Evolutionary conservation across 2,329 filamentous ascomycete species (phyloP).

Genomic region (Claviceps maximensis): DNA sequence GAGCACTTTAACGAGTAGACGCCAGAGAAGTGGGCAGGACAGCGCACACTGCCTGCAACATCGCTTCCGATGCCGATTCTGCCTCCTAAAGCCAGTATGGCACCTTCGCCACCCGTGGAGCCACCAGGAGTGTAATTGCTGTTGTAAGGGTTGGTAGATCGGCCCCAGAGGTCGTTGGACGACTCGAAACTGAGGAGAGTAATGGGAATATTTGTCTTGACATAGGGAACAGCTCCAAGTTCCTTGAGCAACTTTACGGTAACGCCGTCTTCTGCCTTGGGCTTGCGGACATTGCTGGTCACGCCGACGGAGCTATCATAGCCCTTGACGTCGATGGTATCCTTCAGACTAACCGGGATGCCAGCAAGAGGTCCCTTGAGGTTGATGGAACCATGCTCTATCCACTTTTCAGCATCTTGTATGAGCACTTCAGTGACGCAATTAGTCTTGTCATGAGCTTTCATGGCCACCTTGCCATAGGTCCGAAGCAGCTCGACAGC

Average conservation of each 20-base stretch:
- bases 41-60: conserved; percentile 78
- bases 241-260: conserved; percentile 70
- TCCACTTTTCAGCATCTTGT: conserved; percentile 63
- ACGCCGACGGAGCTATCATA: conserved; percentile 78
- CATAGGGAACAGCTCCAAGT: conserved; percentile 78
- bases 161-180: conserved; percentile 66
- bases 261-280: conserved; percentile 51
- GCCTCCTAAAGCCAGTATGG: conserved; percentile 68
- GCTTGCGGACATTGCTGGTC: conserved; percentile 57
- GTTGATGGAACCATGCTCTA: conserved; percentile 45
- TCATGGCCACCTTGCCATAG: conserved; percentile 76
- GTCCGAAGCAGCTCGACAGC: conserved; percentile 66
- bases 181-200: conserved; percentile 81
- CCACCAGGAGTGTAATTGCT: conserved; percentile 76
- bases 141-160: conserved; percentile 71
- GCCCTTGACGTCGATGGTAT: conserved; percentile 63
- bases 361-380: conserved; percentile 73
- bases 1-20: conserved; percentile 81
- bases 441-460: conserved; percentile 77
- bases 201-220: conserved; percentile 83
- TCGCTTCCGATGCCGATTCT: conserved; percentile 84
- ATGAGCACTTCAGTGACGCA: conserved; percentile 82
- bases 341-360: conserved; percentile 78
- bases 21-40: conserved; percentile 78
- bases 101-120: conserved; percentile 75